A percentile compares a stretch with the other conserved stretches of the same genome.
These are phyloP conservation scores for Vachellia pachyceras DNA, from an alignment of 306 rosid genomes.

Conservation along the genomic window DNA sequence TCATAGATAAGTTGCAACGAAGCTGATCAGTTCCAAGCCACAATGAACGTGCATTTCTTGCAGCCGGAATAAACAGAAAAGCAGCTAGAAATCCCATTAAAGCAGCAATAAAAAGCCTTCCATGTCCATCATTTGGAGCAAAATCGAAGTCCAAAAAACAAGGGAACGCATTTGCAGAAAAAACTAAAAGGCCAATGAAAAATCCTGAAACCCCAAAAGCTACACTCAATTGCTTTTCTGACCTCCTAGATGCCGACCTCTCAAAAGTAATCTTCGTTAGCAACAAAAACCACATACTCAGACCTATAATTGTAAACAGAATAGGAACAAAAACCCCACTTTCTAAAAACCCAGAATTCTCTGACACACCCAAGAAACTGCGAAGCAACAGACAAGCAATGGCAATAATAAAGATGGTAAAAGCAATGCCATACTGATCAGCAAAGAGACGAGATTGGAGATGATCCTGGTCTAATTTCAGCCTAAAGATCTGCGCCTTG, in stretches of 20 bases:
- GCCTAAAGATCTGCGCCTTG: constrained; percentile 92
- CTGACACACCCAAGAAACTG: constrained; percentile 39
- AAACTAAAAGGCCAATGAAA: constrained; percentile 51
- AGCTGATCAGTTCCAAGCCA: constrained; percentile 94
- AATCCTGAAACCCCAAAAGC: constrained; percentile 60
- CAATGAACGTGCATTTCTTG: constrained; percentile 65
- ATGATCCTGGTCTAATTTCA: constrained; percentile 71
- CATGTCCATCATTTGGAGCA: constrained; percentile 54
- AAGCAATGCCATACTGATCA: constrained; percentile 58
- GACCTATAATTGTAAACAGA: constrained; percentile 50
- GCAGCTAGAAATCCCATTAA: constrained; percentile 64
- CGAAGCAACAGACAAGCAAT: constrained; percentile 65
- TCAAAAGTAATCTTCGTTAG: constrained; percentile 60
- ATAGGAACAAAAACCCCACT: constrained; percentile 70
- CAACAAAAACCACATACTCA: constrained; percentile 44
- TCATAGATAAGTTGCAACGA: constrained; percentile 75
- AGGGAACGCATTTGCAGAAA: constrained; percentile 42
- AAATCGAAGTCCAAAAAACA: constrained; percentile 63
- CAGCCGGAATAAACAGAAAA: constrained; percentile 64
- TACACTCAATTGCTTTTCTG: constrained; percentile 78
- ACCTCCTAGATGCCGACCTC: constrained; percentile 79
- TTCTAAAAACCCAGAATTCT: constrained; percentile 47
- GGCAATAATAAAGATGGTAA: constrained; percentile 62
- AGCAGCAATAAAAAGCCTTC: constrained; percentile 55
- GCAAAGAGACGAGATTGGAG: constrained; percentile 71